Percentiles rank a stretch among this genome's conserved stretches.
Conservation (phyloP, 2,329 filamentous ascomycete species). For the Verticillium isaacii region DNA sequence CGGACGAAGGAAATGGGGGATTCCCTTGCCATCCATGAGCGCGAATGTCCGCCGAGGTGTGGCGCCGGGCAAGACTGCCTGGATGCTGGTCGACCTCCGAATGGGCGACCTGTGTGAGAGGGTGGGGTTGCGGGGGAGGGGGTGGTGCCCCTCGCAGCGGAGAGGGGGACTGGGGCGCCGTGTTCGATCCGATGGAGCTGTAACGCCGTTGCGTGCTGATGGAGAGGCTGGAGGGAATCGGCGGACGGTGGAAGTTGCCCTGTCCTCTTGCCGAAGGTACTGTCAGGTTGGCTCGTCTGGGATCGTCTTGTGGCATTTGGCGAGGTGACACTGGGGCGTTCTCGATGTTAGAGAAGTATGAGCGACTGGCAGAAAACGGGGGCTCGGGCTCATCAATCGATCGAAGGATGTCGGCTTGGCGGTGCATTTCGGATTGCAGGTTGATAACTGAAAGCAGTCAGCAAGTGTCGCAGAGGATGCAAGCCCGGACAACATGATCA, state of each 20-base stretch:
- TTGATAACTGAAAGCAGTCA: conserved; percentile 37
- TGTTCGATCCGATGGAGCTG: conserved; percentile 75
- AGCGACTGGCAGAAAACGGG: conserved; percentile 57
- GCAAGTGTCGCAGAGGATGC: not conserved
- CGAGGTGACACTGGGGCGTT: conserved; percentile 81
- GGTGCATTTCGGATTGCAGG: conserved; percentile 56
- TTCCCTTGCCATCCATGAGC: conserved; percentile 70
- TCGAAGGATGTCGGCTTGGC: conserved; percentile 53
- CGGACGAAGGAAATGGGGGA: conserved; percentile 51
- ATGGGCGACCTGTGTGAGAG: conserved; percentile 45
- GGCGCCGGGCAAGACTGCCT: conserved; percentile 71
- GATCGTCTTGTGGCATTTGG: conserved; percentile 81
- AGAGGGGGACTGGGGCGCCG: conserved; percentile 63
- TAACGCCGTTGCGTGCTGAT: conserved; percentile 76
- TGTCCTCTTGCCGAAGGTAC: conserved; percentile 53
- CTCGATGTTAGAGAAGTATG: conserved; percentile 64
- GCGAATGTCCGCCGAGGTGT: conserved; percentile 94
- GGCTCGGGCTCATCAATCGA: conserved; percentile 62
- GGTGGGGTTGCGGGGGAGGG: conserved; percentile 64
- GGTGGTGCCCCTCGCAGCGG: conserved; percentile 65
- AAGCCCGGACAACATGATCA: not conserved
- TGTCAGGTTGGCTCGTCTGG: conserved; percentile 65
- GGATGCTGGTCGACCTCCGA: conserved; percentile 49
- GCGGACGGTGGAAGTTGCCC: conserved; percentile 65
- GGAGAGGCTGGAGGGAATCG: conserved; percentile 77